A percentile compares a stretch with the other conserved stretches of the same genome.
phyloP scores from a whole-genome alignment of 495 filamentous ascomycete genomes.

The Podospora anserina region DNA sequence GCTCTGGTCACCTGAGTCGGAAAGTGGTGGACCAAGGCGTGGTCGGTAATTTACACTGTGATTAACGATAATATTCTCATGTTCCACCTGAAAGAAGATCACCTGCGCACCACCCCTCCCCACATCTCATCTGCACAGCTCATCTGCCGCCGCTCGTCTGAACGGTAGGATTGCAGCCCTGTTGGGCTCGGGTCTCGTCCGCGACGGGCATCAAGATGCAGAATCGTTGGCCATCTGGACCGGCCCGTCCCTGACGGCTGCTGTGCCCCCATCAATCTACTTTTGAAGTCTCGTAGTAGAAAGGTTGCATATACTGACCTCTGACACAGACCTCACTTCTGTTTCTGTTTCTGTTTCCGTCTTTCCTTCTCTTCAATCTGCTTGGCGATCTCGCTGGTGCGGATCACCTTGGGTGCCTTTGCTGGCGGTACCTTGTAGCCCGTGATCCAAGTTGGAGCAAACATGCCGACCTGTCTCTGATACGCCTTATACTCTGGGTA shows the following conservation, averaged over 20 bases:
- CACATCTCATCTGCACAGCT: conserved; percentile 1
- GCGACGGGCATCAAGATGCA: neutral
- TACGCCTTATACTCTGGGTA: conserved; percentile 89
- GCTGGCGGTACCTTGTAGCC: conserved; percentile 34
- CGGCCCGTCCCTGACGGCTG: conserved; percentile 4
- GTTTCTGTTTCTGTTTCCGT: conserved; percentile 25
- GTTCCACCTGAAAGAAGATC: neutral
- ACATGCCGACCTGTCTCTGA: conserved; percentile 74
- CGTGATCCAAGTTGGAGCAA: conserved; percentile 59
- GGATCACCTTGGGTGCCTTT: conserved; percentile 39
- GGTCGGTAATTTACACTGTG: conserved; percentile 1
- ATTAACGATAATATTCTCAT: neutral
- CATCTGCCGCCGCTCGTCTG: neutral
- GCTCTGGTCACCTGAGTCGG: neutral
- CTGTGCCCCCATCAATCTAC: neutral
- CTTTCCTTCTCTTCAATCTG: conserved; percentile 27
- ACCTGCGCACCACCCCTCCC: neutral
- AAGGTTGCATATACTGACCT: neutral
- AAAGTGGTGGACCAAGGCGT: neutral
- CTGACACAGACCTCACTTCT: conserved; percentile 25
- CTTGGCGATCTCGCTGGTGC: conserved; percentile 47
- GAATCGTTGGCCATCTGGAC: neutral
- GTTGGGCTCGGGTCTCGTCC: neutral
- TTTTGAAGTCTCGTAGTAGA: neutral
- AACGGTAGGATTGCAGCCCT: neutral